A percentile compares a stretch with the other conserved stretches of the same genome.
Evolutionary conservation across 768 basidiomycete species (phyloP).

Genomic region (Leccinum disarticulatum): DNA sequence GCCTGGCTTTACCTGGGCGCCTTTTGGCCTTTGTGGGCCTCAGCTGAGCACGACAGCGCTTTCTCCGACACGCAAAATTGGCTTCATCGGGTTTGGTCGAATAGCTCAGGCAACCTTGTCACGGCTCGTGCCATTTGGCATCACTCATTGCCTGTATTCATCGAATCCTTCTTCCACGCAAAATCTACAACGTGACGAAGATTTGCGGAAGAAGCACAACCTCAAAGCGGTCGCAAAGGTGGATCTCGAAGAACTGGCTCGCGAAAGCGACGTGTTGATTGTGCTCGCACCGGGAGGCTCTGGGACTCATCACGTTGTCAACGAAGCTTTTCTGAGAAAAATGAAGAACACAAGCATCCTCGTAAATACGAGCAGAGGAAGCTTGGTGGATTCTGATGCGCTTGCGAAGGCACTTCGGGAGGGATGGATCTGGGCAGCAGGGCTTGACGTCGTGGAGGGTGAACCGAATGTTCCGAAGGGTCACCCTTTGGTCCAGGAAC

Average conservation of each 20-base stretch:
- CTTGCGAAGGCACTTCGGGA: slow-evolving; percentile 76
- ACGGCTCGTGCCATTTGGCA: slow-evolving; percentile 80
- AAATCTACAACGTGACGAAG: slow-evolving; percentile 39
- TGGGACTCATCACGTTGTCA: slow-evolving; percentile 69
- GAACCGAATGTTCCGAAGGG: slow-evolving; percentile 74
- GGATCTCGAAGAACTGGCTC: slow-evolving; percentile 65
- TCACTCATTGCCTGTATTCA: slow-evolving; percentile 70
- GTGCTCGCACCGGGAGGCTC: slow-evolving; percentile 77
- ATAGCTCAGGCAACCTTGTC: slow-evolving; percentile 84
- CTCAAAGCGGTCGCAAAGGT: slow-evolving; percentile 52
- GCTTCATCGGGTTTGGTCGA: slow-evolving; percentile 94
- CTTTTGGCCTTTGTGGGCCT: slow-evolving; percentile 82
- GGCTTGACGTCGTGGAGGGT: slow-evolving; percentile 91
- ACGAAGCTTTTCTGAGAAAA: slow-evolving; percentile 65
- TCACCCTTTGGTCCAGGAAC: slow-evolving; percentile 80
- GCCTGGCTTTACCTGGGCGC: slow-evolving; percentile 76
- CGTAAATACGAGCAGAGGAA: slow-evolving; percentile 84
- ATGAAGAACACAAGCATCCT: slow-evolving; percentile 88
- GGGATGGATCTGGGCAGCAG: slow-evolving; percentile 88
- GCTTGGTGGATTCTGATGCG: slow-evolving; percentile 88
- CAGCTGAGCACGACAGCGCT: slow-evolving; percentile 60
- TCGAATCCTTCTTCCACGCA: slow-evolving; percentile 53
- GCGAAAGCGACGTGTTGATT: slow-evolving; percentile 80
- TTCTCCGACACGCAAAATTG: slow-evolving; percentile 63
- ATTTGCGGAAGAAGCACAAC: slow-evolving; percentile 36